Percentiles rank a stretch among this genome's conserved stretches.
Conservation (phyloP, 2,329 filamentous ascomycete genomes). For the Penicillium corylophilum region DNA sequence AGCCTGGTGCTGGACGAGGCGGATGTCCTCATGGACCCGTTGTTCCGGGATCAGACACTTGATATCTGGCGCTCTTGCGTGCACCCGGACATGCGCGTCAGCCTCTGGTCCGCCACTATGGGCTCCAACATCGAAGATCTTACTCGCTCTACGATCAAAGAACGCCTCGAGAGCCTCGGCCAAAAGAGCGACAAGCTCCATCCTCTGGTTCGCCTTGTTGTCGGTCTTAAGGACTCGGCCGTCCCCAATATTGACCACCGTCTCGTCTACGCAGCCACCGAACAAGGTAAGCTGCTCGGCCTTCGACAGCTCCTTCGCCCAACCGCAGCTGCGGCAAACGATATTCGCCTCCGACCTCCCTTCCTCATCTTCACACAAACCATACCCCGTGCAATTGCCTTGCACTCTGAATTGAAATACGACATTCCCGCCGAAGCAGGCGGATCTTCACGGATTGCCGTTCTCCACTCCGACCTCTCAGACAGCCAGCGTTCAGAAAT, state of each 20-base stretch:
- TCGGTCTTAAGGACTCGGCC: conserved; percentile 94
- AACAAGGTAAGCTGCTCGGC: conserved; percentile 89
- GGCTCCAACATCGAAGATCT: conserved; percentile 86
- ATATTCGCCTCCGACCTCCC: conserved; percentile 68
- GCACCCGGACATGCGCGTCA: conserved; percentile 67
- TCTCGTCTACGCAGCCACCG: conserved; percentile 85
- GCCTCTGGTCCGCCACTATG: conserved; percentile 96
- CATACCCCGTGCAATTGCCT: conserved; percentile 81
- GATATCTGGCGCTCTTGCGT: conserved; percentile 78
- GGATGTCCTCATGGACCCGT: conserved; percentile 85
- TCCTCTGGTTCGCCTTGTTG: conserved; percentile 76
- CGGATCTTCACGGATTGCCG: conserved; percentile 78
- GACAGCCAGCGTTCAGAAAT: conserved; percentile 72
- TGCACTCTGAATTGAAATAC: conserved; percentile 87
- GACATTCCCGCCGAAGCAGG: conserved; percentile 89
- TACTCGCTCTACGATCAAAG: conserved; percentile 64
- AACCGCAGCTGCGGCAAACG: conserved; percentile 51
- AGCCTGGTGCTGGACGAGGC: conserved; percentile 87
- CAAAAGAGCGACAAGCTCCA: conserved; percentile 22
- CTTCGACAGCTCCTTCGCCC: conserved; percentile 87
- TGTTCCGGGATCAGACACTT: conserved; percentile 87
- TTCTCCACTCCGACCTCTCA: conserved; percentile 83
- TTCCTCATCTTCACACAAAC: conserved; percentile 97
- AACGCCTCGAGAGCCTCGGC: conserved; percentile 43
- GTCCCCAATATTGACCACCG: conserved; percentile 89